These are phyloP conservation scores for Clonostachys rhizophaga DNA, from an alignment of 2,329 filamentous ascomycete genomes.

Conservation along the genomic window DNA sequence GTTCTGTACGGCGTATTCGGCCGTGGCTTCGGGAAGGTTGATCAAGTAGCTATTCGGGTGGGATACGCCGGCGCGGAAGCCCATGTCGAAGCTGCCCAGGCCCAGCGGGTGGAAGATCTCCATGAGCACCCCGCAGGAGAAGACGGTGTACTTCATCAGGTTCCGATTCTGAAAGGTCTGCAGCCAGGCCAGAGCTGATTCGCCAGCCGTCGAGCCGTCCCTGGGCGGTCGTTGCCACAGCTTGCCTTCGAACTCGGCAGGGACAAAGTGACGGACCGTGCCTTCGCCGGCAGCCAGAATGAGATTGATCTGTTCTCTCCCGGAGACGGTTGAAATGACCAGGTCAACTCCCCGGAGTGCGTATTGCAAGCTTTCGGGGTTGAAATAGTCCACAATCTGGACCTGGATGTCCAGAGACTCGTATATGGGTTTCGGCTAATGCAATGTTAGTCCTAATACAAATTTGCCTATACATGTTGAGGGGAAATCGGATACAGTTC, in stretches of 20 bases:
- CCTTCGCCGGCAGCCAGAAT: constrained; percentile 66
- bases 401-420: constrained; percentile 58
- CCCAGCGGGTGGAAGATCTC: constrained; percentile 69
- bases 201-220: constrained; percentile 6
- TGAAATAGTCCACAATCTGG: constrained; percentile 62
- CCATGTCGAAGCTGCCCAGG: constrained; percentile 53
- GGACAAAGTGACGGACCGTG: constrained; percentile 65
- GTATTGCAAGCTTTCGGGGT: constrained; percentile 53
- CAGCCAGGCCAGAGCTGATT: constrained; percentile 51
- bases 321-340: constrained; percentile 70
- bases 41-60: constrained; percentile 63
- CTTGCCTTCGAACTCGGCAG: constrained; percentile 70
- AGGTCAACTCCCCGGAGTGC: constrained; percentile 68
- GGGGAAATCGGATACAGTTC: constrained; percentile 38
- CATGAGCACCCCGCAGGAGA: constrained; percentile 72
- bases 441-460: constrained; percentile 6
- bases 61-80: constrained; percentile 45
- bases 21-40: constrained; percentile 51
- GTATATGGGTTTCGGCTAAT: constrained; percentile 49
- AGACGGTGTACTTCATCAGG: constrained; percentile 63
- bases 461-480: background rate
- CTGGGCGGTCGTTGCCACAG: constrained; percentile 42
- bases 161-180: constrained; percentile 44
- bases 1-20: constrained; percentile 56
- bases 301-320: constrained; percentile 61